phyloP scores from a whole-genome alignment of 805 yeast genomes.

The Yamadazyma scolyti region DNA sequence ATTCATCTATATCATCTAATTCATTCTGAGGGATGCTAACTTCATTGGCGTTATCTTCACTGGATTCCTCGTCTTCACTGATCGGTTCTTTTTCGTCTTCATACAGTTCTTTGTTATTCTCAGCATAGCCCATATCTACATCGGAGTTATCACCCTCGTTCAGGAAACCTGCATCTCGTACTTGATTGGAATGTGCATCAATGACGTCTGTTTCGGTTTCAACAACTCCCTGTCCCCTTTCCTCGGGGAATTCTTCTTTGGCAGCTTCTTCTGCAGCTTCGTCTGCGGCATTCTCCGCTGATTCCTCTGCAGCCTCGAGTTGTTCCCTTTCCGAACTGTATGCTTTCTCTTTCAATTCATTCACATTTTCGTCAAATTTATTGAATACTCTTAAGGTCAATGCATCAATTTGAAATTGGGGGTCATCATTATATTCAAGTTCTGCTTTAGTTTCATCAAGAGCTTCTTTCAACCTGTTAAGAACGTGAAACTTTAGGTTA shows the following conservation, averaged over 20 bases:
- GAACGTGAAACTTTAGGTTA: slow-evolving; percentile 22
- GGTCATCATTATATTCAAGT: slow-evolving; percentile 18
- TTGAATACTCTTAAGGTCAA: slow-evolving; percentile 27
- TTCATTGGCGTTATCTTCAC: slow-evolving; percentile 5
- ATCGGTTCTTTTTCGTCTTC: slow-evolving; percentile 8
- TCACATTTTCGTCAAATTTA: slow-evolving; percentile 23
- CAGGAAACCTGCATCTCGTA: slow-evolving; percentile 6
- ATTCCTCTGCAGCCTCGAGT: slow-evolving; percentile 1
- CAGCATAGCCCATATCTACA: not conserved
- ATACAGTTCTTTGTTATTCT: slow-evolving; percentile 5
- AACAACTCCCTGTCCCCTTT: slow-evolving; percentile 10
- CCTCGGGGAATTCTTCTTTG: slow-evolving; percentile 10
- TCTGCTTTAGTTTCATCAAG: slow-evolving; percentile 28
- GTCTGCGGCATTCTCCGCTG: not conserved
- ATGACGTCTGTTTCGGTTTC: slow-evolving; percentile 6
- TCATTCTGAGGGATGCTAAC: slow-evolving; percentile 3
- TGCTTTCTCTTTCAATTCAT: slow-evolving; percentile 21
- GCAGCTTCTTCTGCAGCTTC: slow-evolving; percentile 2
- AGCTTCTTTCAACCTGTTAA: slow-evolving; percentile 31
- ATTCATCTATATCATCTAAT: slow-evolving; percentile 28
- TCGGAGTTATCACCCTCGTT: not conserved
- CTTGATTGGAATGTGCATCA: slow-evolving; percentile 8
- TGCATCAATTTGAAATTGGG: slow-evolving; percentile 31
- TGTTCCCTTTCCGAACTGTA: slow-evolving; percentile 18
- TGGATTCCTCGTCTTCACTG: slow-evolving; percentile 2